A percentile compares a stretch with the other conserved stretches of the same genome.
Evolutionary conservation across 164 flowering plant genomes (phyloP).

Genomic region (Magnolia changhungtana): DNA sequence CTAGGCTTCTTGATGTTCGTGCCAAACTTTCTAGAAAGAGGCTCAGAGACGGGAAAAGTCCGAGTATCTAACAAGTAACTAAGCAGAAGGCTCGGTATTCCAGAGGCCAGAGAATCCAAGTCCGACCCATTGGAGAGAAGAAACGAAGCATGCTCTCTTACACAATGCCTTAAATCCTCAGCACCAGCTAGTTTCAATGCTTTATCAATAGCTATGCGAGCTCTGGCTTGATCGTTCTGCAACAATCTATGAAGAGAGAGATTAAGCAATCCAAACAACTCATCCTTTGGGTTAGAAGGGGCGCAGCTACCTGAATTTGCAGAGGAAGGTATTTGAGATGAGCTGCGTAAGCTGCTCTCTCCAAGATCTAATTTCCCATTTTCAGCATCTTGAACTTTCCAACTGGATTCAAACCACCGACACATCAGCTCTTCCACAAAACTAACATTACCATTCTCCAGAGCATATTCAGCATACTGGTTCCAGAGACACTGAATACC

Average conservation of each 20-base stretch:
- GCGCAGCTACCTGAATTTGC: conserved; percentile 9
- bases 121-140: conserved; percentile 26
- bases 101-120: conserved; percentile 16
- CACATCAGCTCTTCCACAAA: conserved; percentile 45
- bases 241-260: conserved; percentile 49
- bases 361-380: conserved; percentile 14
- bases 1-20: conserved; percentile 48
- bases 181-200: conserved; percentile 47
- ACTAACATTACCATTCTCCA: conserved; percentile 40
- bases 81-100: conserved; percentile 31
- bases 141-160: conserved; percentile 59
- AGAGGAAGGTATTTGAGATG: conserved; percentile 15
- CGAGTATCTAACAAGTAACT: conserved; percentile 35
- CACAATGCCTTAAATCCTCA: conserved; percentile 44
- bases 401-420: conserved; percentile 55
- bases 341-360: conserved; percentile 8
- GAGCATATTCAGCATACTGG: conserved; percentile 64
- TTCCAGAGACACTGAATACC: conserved; percentile 84
- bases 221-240: conserved; percentile 45
- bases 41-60: conserved; percentile 28
- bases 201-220: conserved; percentile 46
- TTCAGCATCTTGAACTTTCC: conserved; percentile 24
- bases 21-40: conserved; percentile 56
- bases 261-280: conserved; percentile 64
- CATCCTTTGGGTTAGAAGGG: conserved; percentile 31